Conservation (phyloP, 257 asterid genomes). For the Eucommia ulmoides region DNA sequence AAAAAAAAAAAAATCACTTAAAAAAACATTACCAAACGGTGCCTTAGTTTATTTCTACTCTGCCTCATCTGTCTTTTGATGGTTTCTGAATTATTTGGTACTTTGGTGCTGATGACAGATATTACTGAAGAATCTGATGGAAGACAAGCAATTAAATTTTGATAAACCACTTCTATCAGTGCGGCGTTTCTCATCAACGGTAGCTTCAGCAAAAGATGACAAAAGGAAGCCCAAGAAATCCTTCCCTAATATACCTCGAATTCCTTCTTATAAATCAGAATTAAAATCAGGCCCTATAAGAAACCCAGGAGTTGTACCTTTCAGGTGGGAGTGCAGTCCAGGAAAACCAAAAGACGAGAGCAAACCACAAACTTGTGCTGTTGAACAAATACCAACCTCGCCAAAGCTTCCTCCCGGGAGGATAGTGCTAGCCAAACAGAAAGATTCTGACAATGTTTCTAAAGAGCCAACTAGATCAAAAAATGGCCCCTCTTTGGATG, state of each 20-base stretch:
- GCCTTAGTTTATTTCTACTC: too few relatives aligned
- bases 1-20: too few relatives aligned
- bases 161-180: conserved; percentile 59
- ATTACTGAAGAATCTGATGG: conserved; percentile 36
- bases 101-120: too few relatives aligned
- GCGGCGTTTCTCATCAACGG: conserved; percentile 27
- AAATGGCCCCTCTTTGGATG: conserved; percentile 12
- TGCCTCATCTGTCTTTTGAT: too few relatives aligned
- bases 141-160: conserved; percentile 53
- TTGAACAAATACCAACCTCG: conserved; percentile 22
- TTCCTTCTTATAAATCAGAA: conserved; percentile 47
- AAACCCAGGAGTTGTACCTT: conserved; percentile 67
- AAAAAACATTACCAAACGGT: too few relatives aligned
- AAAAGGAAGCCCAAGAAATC: conserved; percentile 10
- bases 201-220: conserved; percentile 18
- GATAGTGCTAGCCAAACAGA: conserved; percentile 19
- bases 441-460: conserved; percentile 12
- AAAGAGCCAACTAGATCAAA: background rate
- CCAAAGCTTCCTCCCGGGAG: conserved; percentile 75
- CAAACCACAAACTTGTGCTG: conserved; percentile 8
- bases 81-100: too few relatives aligned
- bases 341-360: conserved; percentile 53
- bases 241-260: conserved; percentile 19
- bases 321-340: conserved; percentile 65
- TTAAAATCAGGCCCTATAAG: conserved; percentile 70